Percentiles rank a stretch among this genome's conserved stretches.
Evolutionary conservation across 805 yeast species (phyloP).

Genomic region (Saccharomyces kudriavzevii): DNA sequence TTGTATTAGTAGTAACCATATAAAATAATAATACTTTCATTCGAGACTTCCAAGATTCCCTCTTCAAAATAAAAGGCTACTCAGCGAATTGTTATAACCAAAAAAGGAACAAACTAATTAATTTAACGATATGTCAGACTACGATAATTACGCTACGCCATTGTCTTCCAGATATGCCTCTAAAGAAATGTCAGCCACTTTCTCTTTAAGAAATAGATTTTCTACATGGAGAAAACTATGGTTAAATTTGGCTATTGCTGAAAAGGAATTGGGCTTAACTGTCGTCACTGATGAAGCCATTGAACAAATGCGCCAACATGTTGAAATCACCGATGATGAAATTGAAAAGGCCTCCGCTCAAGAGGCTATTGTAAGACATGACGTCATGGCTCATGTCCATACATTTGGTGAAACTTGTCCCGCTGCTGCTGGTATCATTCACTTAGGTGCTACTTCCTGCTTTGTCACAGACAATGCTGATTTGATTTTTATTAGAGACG

Average conservation of each 20-base stretch:
- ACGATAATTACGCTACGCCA: constrained; percentile 84
- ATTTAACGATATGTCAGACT: constrained; percentile 25
- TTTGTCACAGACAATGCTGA: constrained; percentile 97
- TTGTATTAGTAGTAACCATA: neutral
- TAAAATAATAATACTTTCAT: neutral
- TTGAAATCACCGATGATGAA: constrained; percentile 85
- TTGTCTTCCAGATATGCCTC: constrained; percentile 95
- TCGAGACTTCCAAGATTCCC: neutral
- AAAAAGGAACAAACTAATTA: neutral
- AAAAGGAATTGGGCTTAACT: constrained; percentile 77
- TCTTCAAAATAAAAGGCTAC: neutral
- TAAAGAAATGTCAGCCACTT: constrained; percentile 89
- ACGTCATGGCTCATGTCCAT: constrained; percentile 98
- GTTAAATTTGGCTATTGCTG: constrained; percentile 93
- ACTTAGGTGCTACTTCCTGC: constrained; percentile 97
- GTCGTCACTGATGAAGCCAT: constrained; percentile 88
- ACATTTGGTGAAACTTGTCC: constrained; percentile 90
- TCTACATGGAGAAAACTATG: constrained; percentile 98
- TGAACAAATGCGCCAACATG: constrained; percentile 69
- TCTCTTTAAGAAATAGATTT: constrained; percentile 87
- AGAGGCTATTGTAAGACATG: constrained; percentile 97
- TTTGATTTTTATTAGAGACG: constrained; percentile 91
- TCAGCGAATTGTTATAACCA: neutral
- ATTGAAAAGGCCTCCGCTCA: constrained; percentile 81
- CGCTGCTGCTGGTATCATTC: constrained; percentile 95